Conservation (phyloP, 2,329 filamentous ascomycete genomes). For the Penicillium hordei region DNA sequence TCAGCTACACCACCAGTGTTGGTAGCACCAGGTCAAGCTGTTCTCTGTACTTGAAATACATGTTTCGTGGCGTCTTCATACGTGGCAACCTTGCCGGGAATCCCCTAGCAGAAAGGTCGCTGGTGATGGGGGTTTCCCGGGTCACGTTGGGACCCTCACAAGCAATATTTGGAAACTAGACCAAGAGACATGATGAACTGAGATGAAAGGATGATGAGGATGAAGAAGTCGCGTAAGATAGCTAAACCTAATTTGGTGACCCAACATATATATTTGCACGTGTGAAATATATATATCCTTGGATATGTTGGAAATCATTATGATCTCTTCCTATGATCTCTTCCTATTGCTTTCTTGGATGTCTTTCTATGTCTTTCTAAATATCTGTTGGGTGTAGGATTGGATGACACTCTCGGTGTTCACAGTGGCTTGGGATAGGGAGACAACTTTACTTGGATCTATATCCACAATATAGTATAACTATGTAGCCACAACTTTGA, state of each 20-base stretch:
- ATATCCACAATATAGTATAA: neutral
- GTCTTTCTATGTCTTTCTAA: neutral
- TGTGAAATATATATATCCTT: too few relatives aligned
- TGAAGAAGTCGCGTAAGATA: neutral
- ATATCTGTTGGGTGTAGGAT: neutral
- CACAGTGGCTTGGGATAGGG: too few relatives aligned
- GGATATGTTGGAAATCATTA: too few relatives aligned
- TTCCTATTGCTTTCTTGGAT: too few relatives aligned
- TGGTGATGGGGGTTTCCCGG: neutral
- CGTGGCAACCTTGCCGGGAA: neutral
- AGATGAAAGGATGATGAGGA: neutral
- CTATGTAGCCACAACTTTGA: too few relatives aligned
- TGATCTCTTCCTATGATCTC: too few relatives aligned
- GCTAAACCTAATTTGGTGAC: neutral
- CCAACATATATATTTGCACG: too few relatives aligned
- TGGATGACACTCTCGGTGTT: neutral
- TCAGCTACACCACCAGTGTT: too few relatives aligned
- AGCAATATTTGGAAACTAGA: neutral
- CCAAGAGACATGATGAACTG: neutral
- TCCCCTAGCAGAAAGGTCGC: neutral
- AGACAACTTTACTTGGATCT: neutral
- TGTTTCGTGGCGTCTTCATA: neutral
- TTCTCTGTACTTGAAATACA: too few relatives aligned
- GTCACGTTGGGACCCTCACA: neutral
- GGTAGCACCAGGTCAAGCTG: too few relatives aligned